Base-by-base conservation (phyloP, 108 stramenopile species). In the Cylindrotheca closterium region DNA sequence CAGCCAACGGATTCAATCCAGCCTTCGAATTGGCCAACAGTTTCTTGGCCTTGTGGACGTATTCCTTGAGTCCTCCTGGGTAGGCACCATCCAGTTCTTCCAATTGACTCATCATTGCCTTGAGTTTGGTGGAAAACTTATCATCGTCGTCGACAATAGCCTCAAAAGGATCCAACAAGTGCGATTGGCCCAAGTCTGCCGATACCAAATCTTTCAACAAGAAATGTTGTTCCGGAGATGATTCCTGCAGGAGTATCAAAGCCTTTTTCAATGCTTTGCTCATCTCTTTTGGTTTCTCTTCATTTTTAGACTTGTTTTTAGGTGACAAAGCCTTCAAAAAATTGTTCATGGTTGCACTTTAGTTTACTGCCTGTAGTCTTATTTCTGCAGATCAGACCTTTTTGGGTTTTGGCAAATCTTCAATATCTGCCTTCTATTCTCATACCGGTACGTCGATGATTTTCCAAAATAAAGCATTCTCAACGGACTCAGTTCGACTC, bases 1-100 rank as follows among this genome's bases (percentile, higher is more conserved):
- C 97, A 55, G 96, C 97, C 54, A 98, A 79, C 5, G 97, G 98
- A 73, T 99, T 99, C 15, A 81, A 89, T 32, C 96, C 96, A 30
- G 74, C 49, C 25, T 74, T 58, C 65, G 23, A 47, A 67, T 55
- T 51, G 68, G 78, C 63, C 58, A 85, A 51, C 46, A 85, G 53
- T 25, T 79, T 71, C 52, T 71, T 66, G 32, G 94, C 89, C 58
- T 89, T 91, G 22, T 60, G 22, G 47, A 88, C 78, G 64, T 95
- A 92, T 22, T 77, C 79, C 3, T 51, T 12, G 22, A 92, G 57
- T 42, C 89, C 88, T 24, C 58, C 66, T 47, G 83, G 81, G 37
- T 88, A 90, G 3, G 81, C 75, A 31, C 82, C 58, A 54, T 93
- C 73, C 2, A 93, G 37, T 22, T 65, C 59, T 59, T 84, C 77